A percentile compares a stretch with the other conserved stretches of the same genome.
Evolutionary conservation across 2,329 filamentous ascomycete species (phyloP).

Genomic region (Fusarium sambucinum): DNA sequence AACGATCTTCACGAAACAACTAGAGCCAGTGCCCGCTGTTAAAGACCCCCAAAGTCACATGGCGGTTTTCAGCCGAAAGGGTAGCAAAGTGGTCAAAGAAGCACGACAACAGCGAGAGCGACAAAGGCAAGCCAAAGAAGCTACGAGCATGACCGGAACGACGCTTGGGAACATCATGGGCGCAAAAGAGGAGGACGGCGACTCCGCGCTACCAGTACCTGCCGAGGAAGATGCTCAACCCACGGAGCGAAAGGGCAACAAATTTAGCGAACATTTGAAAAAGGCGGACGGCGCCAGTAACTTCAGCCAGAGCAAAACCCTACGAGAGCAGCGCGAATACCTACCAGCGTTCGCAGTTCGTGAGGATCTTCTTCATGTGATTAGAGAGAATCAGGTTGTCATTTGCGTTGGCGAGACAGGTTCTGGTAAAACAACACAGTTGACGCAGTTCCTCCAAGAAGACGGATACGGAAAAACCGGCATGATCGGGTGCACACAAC

Average conservation of each 20-base stretch:
- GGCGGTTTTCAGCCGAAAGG: constrained; percentile 97
- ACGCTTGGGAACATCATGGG: constrained; percentile 95
- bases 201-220: constrained; percentile 84
- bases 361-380: constrained; percentile 90
- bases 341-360: constrained; percentile 95
- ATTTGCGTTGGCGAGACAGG: constrained; percentile 98
- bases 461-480: constrained; percentile 90
- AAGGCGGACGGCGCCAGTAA: constrained; percentile 86
- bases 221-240: constrained; percentile 76
- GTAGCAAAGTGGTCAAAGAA: constrained; percentile 92
- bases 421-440: constrained; percentile 96
- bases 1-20: constrained; percentile 96
- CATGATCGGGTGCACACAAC: constrained; percentile 96
- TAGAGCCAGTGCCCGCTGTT: constrained; percentile 94
- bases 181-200: constrained; percentile 90
- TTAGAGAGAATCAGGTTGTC: constrained; percentile 95
- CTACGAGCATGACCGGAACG: constrained; percentile 92
- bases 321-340: constrained; percentile 92
- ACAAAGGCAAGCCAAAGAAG: constrained; percentile 93
- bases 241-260: constrained; percentile 65
- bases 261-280: constrained; percentile 92
- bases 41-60: constrained; percentile 96
- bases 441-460: constrained; percentile 96
- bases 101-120: constrained; percentile 91
- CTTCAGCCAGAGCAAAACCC: constrained; percentile 91